A percentile compares a stretch with the other conserved stretches of the same genome.
Conservation (phyloP, 148 eudicot genomes). For the Rhododendron kiyosumense region DNA sequence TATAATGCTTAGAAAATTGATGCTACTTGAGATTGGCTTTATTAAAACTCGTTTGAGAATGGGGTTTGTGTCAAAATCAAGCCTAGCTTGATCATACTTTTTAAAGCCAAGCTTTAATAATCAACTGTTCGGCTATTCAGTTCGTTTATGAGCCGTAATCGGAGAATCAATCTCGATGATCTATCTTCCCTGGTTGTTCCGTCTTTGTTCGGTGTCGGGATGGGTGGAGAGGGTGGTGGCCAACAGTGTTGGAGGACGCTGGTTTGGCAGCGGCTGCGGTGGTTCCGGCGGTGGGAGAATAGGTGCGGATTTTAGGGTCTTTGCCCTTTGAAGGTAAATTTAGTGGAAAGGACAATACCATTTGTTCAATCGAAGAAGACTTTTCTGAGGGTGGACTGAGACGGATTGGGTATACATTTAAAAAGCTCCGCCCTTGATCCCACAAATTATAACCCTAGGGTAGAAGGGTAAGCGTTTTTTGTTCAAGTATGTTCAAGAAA, state of each 20-base stretch:
- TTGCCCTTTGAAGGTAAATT: neutral
- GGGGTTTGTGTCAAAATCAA: neutral
- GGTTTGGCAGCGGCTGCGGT: neutral
- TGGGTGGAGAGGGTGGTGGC: neutral
- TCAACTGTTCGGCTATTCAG: neutral
- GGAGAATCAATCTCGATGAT: neutral
- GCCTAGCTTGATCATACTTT: neutral
- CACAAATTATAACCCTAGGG: neutral
- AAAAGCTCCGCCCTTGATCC: neutral
- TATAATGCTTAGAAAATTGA: too few species aligned
- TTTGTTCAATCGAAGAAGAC: neutral
- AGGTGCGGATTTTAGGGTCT: neutral
- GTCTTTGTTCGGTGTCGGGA: neutral
- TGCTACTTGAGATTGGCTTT: neutral
- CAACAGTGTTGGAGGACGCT: neutral
- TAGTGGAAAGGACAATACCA: neutral
- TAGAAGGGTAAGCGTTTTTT: neutral
- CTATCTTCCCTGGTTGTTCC: neutral
- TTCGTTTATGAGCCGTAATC: neutral
- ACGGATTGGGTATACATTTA: neutral
- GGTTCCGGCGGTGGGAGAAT: neutral
- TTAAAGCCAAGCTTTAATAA: neutral
- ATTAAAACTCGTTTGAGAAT: neutral
- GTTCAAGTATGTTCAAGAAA: neutral
- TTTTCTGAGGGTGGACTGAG: neutral